These are phyloP conservation scores for Candida anglica DNA, from an alignment of 805 yeast genomes.

Conservation along the genomic window DNA sequence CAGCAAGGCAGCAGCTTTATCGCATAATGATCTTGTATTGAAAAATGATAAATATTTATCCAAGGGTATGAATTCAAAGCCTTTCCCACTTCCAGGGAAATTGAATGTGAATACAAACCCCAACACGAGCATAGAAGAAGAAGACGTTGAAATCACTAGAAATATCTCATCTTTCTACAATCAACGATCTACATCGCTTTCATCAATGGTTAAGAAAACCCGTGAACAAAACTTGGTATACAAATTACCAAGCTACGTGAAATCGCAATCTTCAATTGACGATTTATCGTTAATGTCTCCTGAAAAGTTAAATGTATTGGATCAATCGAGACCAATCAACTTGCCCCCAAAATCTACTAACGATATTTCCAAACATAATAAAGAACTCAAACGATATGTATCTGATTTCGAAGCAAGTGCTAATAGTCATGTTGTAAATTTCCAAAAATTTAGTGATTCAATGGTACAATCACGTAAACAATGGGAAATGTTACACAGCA, in stretches of 20 bases:
- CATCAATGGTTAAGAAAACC: slow-evolving; percentile 25
- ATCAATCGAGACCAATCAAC: slow-evolving; percentile 68
- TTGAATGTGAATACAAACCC: slow-evolving; percentile 6
- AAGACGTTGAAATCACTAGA: slow-evolving; percentile 30
- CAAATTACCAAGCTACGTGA: slow-evolving; percentile 35
- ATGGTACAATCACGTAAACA: slow-evolving; percentile 1
- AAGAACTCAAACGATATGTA: slow-evolving; percentile 45
- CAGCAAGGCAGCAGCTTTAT: slow-evolving; percentile 11
- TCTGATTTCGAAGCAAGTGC: slow-evolving; percentile 32
- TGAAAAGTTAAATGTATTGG: slow-evolving; percentile 51
- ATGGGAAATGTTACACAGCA: neutral
- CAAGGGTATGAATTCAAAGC: slow-evolving; percentile 8
- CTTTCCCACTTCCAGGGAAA: slow-evolving; percentile 30
- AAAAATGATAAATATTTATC: slow-evolving; percentile 12
- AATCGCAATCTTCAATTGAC: slow-evolving; percentile 45
- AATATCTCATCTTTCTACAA: slow-evolving; percentile 34
- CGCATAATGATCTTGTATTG: slow-evolving; percentile 22
- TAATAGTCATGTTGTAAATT: slow-evolving; percentile 18
- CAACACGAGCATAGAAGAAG: neutral
- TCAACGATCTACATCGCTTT: slow-evolving; percentile 30
- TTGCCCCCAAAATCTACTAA: slow-evolving; percentile 58
- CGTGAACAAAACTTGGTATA: slow-evolving; percentile 31
- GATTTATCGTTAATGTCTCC: slow-evolving; percentile 58
- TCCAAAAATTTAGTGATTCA: slow-evolving; percentile 14
- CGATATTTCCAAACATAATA: slow-evolving; percentile 55